Evolutionary conservation across 2,329 filamentous ascomycete species (phyloP).

Genomic region (Xylariales sp.): DNA sequence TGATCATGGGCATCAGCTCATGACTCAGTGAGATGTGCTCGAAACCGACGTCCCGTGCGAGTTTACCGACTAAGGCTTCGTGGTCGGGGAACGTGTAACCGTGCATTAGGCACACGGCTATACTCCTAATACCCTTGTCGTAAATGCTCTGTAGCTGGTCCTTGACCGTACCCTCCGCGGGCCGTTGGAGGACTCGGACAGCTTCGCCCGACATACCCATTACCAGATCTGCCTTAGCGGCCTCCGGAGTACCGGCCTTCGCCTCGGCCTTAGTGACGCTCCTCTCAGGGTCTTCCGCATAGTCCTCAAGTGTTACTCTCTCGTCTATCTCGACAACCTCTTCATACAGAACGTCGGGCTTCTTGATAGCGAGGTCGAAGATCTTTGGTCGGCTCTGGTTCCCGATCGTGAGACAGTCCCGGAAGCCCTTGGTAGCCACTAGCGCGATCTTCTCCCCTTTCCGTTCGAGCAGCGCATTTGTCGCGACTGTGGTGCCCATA

Average conservation of each 20-base stretch:
- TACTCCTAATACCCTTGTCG: conserved; percentile 77
- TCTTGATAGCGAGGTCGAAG: conserved; percentile 88
- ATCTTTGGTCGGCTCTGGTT: conserved; percentile 92
- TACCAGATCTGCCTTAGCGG: conserved; percentile 67
- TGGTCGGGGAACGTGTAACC: conserved; percentile 91
- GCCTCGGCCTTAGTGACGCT: conserved; percentile 65
- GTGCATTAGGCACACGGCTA: conserved; percentile 93
- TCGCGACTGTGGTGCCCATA: conserved; percentile 96
- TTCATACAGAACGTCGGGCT: conserved; percentile 88
- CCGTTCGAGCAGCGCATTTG: conserved; percentile 88
- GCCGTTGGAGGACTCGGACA: conserved; percentile 74
- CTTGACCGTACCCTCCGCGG: conserved; percentile 66
- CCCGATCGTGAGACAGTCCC: conserved; percentile 87
- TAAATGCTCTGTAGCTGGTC: conserved; percentile 74
- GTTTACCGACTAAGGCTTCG: conserved; percentile 78
- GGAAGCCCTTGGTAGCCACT: conserved; percentile 88
- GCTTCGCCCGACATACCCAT: conserved; percentile 79
- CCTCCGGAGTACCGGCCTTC: conserved; percentile 60
- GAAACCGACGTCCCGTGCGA: conserved; percentile 86
- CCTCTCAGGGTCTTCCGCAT: conserved; percentile 84
- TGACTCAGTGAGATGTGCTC: conserved; percentile 84
- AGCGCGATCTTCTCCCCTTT: conserved; percentile 91
- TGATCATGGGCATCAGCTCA: conserved; percentile 91
- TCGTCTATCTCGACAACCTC: conserved; percentile 90
- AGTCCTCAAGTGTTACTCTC: conserved; percentile 90